A percentile compares a stretch with the other conserved stretches of the same genome.
These are phyloP conservation scores for Scleromitrula shiraiana DNA, from an alignment of 2,329 filamentous ascomycete genomes.

Conservation along the genomic window DNA sequence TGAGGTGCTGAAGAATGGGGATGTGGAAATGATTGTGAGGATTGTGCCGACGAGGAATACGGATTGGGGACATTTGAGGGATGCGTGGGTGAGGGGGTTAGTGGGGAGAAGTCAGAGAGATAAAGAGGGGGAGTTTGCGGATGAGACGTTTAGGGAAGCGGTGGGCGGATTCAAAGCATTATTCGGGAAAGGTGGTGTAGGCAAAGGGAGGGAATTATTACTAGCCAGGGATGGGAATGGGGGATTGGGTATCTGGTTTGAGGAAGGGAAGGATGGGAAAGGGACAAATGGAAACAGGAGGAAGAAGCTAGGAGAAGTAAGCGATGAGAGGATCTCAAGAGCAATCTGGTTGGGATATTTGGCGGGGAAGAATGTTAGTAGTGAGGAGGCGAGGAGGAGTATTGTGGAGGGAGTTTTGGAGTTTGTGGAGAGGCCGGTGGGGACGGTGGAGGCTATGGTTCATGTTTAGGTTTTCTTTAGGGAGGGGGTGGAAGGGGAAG, in stretches of 20 bases:
- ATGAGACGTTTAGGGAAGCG: conserved; percentile 68
- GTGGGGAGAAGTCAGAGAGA: conserved; percentile 57
- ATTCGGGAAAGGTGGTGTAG: conserved; percentile 74
- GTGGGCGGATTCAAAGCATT: conserved; percentile 71
- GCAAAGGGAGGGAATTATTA: conserved; percentile 72
- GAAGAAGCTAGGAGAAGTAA: conserved; percentile 59
- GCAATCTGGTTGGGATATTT: conserved; percentile 88
- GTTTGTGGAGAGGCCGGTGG: conserved; percentile 80
- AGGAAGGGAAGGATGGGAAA: conserved; percentile 35
- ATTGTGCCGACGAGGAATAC: conserved; percentile 90
- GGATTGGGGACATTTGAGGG: conserved; percentile 85
- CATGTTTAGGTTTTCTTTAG: conserved; percentile 12
- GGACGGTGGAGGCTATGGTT: conserved; percentile 77
- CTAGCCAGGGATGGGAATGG: conserved; percentile 61
- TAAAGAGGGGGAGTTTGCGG: conserved; percentile 44
- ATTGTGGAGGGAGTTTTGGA: conserved; percentile 84
- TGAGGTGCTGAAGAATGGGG: conserved; percentile 54
- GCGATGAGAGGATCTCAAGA: conserved; percentile 72
- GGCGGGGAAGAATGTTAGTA: conserved; percentile 77
- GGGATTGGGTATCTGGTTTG: conserved; percentile 58
- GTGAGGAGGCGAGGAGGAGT: conserved; percentile 69
- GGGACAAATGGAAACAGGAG: conserved; percentile 32
- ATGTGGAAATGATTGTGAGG: conserved; percentile 69
- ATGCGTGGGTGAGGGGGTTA: conserved; percentile 83
- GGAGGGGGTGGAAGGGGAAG: background rate